Conservation (phyloP, 768 basidiomycete species). For the Melanogaster broomeanus region DNA sequence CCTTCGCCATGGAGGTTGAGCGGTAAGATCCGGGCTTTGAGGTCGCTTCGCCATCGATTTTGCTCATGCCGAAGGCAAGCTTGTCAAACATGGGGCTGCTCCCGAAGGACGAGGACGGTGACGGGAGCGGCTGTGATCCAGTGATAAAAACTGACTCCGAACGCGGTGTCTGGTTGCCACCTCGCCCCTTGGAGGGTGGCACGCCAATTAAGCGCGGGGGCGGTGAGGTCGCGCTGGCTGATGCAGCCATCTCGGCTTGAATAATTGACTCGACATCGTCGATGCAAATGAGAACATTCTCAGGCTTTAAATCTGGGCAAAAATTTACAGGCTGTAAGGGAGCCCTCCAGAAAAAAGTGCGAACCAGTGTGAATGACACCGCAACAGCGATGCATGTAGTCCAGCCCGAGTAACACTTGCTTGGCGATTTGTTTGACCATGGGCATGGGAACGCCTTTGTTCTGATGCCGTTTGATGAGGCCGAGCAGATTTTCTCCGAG, state of each 20-base stretch:
- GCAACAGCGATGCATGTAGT: constrained; percentile 98
- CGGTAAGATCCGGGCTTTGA: constrained; percentile 37
- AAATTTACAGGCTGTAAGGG: constrained; percentile 7
- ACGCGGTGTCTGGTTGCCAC: constrained; percentile 95
- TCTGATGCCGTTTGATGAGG: constrained; percentile 97
- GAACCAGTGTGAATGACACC: constrained; percentile 93
- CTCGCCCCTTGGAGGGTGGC: constrained; percentile 88
- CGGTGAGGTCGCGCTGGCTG: constrained; percentile 33
- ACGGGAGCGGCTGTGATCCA: constrained; percentile 90
- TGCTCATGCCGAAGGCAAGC: constrained; percentile 91
- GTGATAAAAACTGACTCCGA: constrained; percentile 84
- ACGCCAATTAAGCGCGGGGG: constrained; percentile 84
- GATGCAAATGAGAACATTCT: constrained; percentile 96
- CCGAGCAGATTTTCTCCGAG: constrained; percentile 95
- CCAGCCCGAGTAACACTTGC: constrained; percentile 91
- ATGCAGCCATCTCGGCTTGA: constrained; percentile 68
- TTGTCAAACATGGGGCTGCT: constrained; percentile 80
- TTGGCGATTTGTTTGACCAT: constrained; percentile 96
- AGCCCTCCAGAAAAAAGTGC: constrained; percentile 15
- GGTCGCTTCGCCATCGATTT: constrained; percentile 60
- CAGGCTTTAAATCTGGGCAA: constrained; percentile 84
- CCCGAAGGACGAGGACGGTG: constrained; percentile 72
- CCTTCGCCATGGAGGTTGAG: constrained; percentile 24
- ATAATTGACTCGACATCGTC: constrained; percentile 97
- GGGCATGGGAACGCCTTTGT: constrained; percentile 93